Percentiles rank a stretch among this genome's conserved stretches.
Conservation (phyloP, 2,329 filamentous ascomycete genomes). For the Fusarium sp. region DNA sequence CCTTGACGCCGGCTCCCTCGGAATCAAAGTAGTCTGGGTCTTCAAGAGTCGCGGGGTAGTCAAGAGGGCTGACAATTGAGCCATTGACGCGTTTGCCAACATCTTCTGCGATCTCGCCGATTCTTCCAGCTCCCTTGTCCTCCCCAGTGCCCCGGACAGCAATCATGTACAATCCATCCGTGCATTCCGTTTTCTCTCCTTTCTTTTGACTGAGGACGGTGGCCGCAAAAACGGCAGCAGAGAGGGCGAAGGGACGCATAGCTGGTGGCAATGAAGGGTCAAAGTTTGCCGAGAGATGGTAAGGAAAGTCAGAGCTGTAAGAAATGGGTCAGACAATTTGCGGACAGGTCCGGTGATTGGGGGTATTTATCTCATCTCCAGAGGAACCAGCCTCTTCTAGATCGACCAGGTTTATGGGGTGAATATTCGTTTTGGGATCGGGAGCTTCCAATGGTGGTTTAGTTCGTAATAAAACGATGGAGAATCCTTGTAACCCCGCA, state of each 20-base stretch:
- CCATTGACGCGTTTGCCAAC: conserved; percentile 47
- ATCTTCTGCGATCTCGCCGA: conserved; percentile 46
- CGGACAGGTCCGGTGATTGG: not conserved
- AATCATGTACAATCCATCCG: conserved; percentile 51
- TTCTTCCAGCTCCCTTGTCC: conserved; percentile 46
- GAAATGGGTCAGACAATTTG: not conserved
- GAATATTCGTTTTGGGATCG: not conserved
- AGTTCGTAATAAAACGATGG: conserved; percentile 3
- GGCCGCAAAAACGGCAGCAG: conserved; percentile 40
- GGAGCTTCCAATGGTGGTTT: conserved; percentile 29
- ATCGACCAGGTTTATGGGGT: conserved; percentile 10
- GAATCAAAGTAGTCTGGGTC: conserved; percentile 48
- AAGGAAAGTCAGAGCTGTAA: not conserved
- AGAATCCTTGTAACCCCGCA: conserved; percentile 32
- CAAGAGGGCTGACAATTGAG: conserved; percentile 47
- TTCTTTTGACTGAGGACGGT: conserved; percentile 37
- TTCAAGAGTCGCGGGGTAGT: conserved; percentile 51
- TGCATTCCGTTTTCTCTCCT: conserved; percentile 40
- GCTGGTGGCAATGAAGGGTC: not conserved
- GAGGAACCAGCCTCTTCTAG: not conserved
- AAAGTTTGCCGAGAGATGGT: not conserved
- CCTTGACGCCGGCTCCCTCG: conserved; percentile 46
- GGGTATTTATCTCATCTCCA: conserved; percentile 21
- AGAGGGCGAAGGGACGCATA: conserved; percentile 32
- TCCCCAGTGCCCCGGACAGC: conserved; percentile 52